A percentile compares a stretch with the other conserved stretches of the same genome.
Evolutionary conservation across 495 filamentous ascomycete genomes (phyloP).

Genomic region (Sabuloglossum arenarium): DNA sequence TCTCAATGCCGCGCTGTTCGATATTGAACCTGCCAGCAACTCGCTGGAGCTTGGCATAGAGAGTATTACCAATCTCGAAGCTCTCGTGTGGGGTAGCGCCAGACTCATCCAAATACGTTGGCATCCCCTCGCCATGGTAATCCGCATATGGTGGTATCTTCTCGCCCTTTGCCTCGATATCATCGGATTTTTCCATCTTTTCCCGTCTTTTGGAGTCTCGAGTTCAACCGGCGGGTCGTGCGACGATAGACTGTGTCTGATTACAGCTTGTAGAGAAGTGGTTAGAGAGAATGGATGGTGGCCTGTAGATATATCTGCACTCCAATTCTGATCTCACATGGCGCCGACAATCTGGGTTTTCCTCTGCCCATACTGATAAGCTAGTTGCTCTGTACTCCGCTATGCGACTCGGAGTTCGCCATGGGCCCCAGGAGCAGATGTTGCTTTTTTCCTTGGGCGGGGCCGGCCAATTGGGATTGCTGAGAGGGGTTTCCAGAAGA

Average conservation of each 20-base stretch:
- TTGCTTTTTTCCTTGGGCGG: background rate
- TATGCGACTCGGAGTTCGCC: background rate
- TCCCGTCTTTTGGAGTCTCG: too few species aligned
- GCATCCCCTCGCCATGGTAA: background rate
- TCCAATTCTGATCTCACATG: background rate
- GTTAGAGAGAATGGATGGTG: background rate
- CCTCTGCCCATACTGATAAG: background rate
- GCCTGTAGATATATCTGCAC: background rate
- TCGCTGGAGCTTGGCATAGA: slow-evolving; percentile 47
- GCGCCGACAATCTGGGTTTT: background rate
- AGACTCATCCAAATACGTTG: slow-evolving; percentile 20
- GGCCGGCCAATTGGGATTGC: background rate
- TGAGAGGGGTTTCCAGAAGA: background rate
- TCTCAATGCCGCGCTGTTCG: slow-evolving; percentile 64
- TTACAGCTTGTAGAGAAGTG: too few species aligned
- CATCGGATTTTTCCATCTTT: background rate
- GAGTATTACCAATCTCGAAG: slow-evolving; percentile 37
- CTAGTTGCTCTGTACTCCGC: too few species aligned
- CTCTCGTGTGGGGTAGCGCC: slow-evolving; percentile 39
- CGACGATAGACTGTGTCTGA: too few species aligned
- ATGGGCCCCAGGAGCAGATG: background rate
- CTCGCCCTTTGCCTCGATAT: background rate
- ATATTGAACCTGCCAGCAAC: slow-evolving; percentile 48
- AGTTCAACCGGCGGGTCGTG: too few species aligned
- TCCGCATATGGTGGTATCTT: too few species aligned